Base-by-base conservation (phyloP, 331 rosid species). In the Stylosanthes scabra region DNA sequence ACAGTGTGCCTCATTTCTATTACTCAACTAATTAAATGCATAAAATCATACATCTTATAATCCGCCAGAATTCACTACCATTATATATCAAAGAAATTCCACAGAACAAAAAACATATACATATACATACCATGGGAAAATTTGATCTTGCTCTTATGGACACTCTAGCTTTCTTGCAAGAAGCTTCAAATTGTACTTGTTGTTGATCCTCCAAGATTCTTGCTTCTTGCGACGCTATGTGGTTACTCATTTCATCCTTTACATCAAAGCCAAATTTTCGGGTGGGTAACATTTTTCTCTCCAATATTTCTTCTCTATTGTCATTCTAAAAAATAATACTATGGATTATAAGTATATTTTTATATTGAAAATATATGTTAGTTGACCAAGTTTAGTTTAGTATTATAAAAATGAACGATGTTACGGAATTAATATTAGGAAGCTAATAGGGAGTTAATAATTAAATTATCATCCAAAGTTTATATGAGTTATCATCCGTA, bases 61-160 rank as follows among this genome's bases (percentile, higher is more conserved):
- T 37, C 31, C 1, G 25, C 1, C 27, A 11, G 8, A 68, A 37
- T 31, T 31, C 37, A 31, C 37, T 31, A 44, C n/a, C n/a, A n/a
- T n/a, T n/a, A 0, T 20, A 20, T 20, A 20, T 20, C 7, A 25
- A 69, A 56, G 12, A 39, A 58, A 61, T 4, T 63, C 2, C 10
- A 37, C 31, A 59, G n/a, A n/a, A 12, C 5, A 14, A 29, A 29
- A 46, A n/a, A n/a, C n/a, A n/a, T n/a, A n/a, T n/a, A n/a, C n/a
- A 46, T 31, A 55, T 20, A 59, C 69, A 56, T 77, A 84, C 88
- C 83, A 59, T 10, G 52, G 79, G 44, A 39, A 61, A 62, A 74
- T 84, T 76, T 47, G 79, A 74, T 20, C 68, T 52, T 74, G 85
- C 79, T 73, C 85, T 74, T 70, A 84, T 72, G 70, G 83, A 81